These are phyloP conservation scores for Macrophomina pseudophaseolina DNA, from an alignment of 2,329 filamentous ascomycete genomes.

Conservation along the genomic window DNA sequence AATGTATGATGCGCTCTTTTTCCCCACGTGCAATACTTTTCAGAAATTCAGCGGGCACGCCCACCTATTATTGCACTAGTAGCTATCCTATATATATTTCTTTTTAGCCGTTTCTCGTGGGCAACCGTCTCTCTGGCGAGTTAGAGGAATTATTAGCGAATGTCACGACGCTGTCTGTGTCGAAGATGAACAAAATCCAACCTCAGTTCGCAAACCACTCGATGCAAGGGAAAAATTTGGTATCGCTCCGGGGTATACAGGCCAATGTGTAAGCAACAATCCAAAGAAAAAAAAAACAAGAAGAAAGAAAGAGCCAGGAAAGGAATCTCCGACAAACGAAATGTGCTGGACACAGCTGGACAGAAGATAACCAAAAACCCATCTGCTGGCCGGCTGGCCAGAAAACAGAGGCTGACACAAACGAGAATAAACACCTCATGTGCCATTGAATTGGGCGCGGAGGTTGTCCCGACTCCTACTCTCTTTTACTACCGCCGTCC, in stretches of 20 bases:
- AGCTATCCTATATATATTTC: slow-evolving; percentile 12
- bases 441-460: slow-evolving; percentile 9
- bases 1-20: neutral
- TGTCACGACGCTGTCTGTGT: slow-evolving; percentile 6
- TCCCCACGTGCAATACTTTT: neutral
- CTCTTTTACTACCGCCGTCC: slow-evolving; percentile 36
- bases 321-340: slow-evolving; percentile 15
- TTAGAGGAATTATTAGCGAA: slow-evolving; percentile 18
- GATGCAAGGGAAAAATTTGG: slow-evolving; percentile 5
- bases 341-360: slow-evolving; percentile 19
- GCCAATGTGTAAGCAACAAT: neutral
- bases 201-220: slow-evolving; percentile 15
- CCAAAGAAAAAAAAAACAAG: slow-evolving; percentile 10
- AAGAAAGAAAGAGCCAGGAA: neutral
- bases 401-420: neutral
- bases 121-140: slow-evolving; percentile 10
- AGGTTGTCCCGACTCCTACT: slow-evolving; percentile 24
- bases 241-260: slow-evolving; percentile 22
- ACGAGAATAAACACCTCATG: slow-evolving; percentile 1
- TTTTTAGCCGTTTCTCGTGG: slow-evolving; percentile 23
- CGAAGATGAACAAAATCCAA: neutral
- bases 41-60: slow-evolving; percentile 2
- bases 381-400: neutral
- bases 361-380: neutral
- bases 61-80: slow-evolving; percentile 22